Evolutionary conservation across 345 rosid species (phyloP).

Genomic region (Noccaea caerulescens): DNA sequence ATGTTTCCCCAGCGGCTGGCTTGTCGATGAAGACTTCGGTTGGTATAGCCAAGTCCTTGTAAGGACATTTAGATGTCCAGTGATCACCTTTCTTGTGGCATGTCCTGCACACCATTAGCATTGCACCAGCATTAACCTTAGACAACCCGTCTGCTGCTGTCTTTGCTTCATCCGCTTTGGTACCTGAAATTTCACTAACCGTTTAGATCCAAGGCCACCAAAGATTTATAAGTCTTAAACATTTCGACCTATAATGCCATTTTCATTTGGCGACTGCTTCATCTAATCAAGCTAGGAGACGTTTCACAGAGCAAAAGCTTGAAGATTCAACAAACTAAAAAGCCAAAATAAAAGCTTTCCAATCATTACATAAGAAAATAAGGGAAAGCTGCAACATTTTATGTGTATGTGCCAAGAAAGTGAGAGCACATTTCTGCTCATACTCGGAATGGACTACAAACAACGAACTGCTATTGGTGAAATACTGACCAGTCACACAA

Average conservation of each 20-base stretch:
- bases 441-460: conserved; percentile 33
- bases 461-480: conserved; percentile 31
- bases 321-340: neutral
- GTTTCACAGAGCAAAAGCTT: conserved; percentile 22
- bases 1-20: conserved; percentile 58
- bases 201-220: neutral
- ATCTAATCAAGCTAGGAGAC: conserved; percentile 9
- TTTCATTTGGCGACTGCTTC: neutral
- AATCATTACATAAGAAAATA: neutral
- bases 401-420: conserved; percentile 10
- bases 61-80: conserved; percentile 91
- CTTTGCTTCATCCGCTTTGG: conserved; percentile 69
- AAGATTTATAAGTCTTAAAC: neutral
- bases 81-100: conserved; percentile 95
- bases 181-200: conserved; percentile 51
- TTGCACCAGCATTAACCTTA: conserved; percentile 73
- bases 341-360: neutral
- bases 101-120: conserved; percentile 84
- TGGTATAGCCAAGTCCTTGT: conserved; percentile 78
- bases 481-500: conserved; percentile 42
- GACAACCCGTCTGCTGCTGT: conserved; percentile 62
- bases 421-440: conserved; percentile 23
- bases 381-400: neutral
- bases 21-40: conserved; percentile 61
- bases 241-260: neutral